A percentile compares a stretch with the other conserved stretches of the same genome.
Evolutionary conservation across 1,284 basidiomycete genomes (phyloP).

Genomic region (Heterobasidion occidentale): DNA sequence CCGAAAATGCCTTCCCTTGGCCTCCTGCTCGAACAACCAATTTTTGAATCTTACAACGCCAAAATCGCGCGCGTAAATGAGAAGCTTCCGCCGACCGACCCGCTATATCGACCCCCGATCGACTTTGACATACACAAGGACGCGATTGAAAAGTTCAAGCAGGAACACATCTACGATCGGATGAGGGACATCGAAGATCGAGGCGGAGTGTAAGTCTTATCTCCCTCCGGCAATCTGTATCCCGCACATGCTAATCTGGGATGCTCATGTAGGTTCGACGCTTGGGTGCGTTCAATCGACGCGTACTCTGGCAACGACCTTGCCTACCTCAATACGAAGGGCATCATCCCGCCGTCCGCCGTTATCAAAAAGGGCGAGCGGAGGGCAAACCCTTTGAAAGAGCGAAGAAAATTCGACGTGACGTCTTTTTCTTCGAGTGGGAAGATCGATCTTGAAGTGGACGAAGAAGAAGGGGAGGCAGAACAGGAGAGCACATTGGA

Average conservation of each 20-base stretch:
- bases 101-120: constrained; percentile 57
- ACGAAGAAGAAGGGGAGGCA: constrained; percentile 29
- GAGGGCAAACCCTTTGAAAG: constrained; percentile 56
- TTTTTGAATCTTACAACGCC: constrained; percentile 77
- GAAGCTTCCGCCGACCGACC: constrained; percentile 40
- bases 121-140: constrained; percentile 63
- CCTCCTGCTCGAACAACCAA: constrained; percentile 88
- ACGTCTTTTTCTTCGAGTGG: constrained; percentile 39
- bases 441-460: constrained; percentile 16
- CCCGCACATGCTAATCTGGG: not conserved
- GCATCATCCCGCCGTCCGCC: constrained; percentile 59
- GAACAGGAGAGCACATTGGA: constrained; percentile 50
- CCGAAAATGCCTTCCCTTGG: constrained; percentile 97
- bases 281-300: constrained; percentile 67
- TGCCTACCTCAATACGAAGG: constrained; percentile 62
- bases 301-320: constrained; percentile 63
- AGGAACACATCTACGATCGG: constrained; percentile 74
- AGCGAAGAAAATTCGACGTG: constrained; percentile 56
- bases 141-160: constrained; percentile 75
- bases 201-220: constrained; percentile 61
- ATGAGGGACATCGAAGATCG: constrained; percentile 82
- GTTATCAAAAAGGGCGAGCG: constrained; percentile 54
- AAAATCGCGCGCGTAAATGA: constrained; percentile 56
- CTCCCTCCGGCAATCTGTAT: constrained; percentile 5
- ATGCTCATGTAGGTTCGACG: constrained; percentile 50